A percentile compares a stretch with the other conserved stretches of the same genome.
These are phyloP conservation scores for Sphaerostilbella broomeana DNA, from an alignment of 2,329 filamentous ascomycete genomes.

Conservation along the genomic window DNA sequence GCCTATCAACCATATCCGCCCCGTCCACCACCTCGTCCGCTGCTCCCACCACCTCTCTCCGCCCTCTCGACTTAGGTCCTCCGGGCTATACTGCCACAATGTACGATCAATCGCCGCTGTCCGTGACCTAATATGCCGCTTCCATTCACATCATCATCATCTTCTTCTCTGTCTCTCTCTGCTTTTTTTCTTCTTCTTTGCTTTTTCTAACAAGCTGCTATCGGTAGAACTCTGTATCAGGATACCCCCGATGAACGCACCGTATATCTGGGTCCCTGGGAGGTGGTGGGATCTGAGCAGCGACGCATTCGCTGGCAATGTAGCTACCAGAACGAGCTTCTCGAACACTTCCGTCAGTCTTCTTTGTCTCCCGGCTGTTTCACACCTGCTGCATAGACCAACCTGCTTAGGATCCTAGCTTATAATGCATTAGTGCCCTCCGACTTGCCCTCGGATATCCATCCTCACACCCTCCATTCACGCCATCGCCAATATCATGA, in stretches of 20 bases:
- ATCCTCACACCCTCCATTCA: slow-evolving; percentile 44
- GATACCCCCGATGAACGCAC: slow-evolving; percentile 42
- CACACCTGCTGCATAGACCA: neutral
- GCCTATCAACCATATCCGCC: slow-evolving; percentile 37
- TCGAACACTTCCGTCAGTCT: slow-evolving; percentile 44
- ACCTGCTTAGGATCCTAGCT: neutral
- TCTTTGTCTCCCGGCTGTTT: neutral
- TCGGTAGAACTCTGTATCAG: slow-evolving; percentile 42
- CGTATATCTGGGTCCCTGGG: slow-evolving; percentile 48
- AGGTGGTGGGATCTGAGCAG: slow-evolving; percentile 40
- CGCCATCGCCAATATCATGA: slow-evolving; percentile 46
- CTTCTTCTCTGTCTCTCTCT: slow-evolving; percentile 18
- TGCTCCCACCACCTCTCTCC: slow-evolving; percentile 33
- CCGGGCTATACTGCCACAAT: slow-evolving; percentile 50
- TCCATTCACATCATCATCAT: too few relatives aligned
- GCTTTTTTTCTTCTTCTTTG: slow-evolving; percentile 14
- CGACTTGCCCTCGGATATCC: slow-evolving; percentile 37
- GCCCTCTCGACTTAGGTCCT: slow-evolving; percentile 44
- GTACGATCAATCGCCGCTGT: slow-evolving; percentile 26
- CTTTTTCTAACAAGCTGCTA: too few relatives aligned
- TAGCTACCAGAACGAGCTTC: slow-evolving; percentile 44
- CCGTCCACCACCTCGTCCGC: slow-evolving; percentile 31
- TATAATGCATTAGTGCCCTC: slow-evolving; percentile 34
- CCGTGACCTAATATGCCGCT: slow-evolving; percentile 1
- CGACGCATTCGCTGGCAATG: slow-evolving; percentile 48